Conservation (phyloP, 2,329 filamentous ascomycete species). For the Gnomoniopsis sp. region DNA sequence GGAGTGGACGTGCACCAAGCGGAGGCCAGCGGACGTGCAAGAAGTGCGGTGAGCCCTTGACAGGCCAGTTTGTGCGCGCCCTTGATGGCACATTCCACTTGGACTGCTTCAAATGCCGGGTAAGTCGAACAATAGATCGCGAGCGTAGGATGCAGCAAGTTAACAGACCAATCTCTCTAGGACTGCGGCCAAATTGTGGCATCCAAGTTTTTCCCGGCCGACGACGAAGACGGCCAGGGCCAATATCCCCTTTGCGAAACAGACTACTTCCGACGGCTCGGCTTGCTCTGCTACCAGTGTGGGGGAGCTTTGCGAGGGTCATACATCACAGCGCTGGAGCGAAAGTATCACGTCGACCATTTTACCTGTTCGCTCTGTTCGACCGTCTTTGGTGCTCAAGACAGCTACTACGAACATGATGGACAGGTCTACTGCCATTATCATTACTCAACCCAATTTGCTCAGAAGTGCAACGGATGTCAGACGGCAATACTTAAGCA, state of each 20-base stretch:
- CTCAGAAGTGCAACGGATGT: conserved; percentile 93
- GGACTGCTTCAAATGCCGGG: conserved; percentile 96
- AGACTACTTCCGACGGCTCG: conserved; percentile 92
- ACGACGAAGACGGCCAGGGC: conserved; percentile 77
- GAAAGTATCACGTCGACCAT: conserved; percentile 98
- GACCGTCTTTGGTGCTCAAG: conserved; percentile 95
- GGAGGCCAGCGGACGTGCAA: conserved; percentile 68
- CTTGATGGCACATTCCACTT: conserved; percentile 92
- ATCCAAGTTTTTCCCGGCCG: conserved; percentile 97
- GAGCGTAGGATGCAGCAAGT: conserved; percentile 2
- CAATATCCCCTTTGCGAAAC: conserved; percentile 97
- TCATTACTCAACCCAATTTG: conserved; percentile 97
- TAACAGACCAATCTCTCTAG: conserved; percentile 43
- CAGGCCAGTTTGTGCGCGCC: conserved; percentile 93
- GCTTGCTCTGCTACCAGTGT: conserved; percentile 87
- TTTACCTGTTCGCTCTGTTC: conserved; percentile 97
- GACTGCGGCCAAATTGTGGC: conserved; percentile 97
- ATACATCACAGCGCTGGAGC: conserved; percentile 95
- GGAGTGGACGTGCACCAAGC: conserved; percentile 53
- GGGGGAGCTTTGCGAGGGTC: conserved; percentile 90
- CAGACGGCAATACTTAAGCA: conserved; percentile 97
- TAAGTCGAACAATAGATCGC: conserved; percentile 45
- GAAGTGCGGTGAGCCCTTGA: conserved; percentile 84
- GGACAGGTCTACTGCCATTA: conserved; percentile 97
- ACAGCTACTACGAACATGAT: conserved; percentile 98